Conservation (phyloP, 306 rosid genomes). For the Trichosanthes truncata region DNA sequence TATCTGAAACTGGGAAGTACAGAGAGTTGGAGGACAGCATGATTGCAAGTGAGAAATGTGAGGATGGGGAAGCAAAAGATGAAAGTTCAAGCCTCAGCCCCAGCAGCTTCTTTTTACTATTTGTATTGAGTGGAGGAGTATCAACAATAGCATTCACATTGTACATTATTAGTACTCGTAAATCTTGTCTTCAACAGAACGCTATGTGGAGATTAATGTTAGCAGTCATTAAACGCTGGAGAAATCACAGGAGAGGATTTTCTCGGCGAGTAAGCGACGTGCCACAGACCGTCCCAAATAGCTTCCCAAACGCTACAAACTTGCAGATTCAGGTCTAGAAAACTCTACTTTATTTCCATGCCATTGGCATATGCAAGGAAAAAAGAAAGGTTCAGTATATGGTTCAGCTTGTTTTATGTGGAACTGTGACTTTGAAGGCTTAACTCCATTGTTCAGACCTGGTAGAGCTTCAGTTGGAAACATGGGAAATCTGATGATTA, state of each 20-base stretch:
- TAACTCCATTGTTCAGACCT: background rate
- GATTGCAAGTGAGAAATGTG: conserved; percentile 27
- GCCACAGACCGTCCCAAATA: background rate
- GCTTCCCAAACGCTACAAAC: background rate
- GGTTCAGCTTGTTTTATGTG: background rate
- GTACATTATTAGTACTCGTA: conserved; percentile 7
- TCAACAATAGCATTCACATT: conserved; percentile 29
- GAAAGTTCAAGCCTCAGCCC: conserved; percentile 30
- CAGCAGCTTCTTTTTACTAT: conserved; percentile 27
- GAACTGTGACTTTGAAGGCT: background rate
- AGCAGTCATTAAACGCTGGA: conserved; percentile 17
- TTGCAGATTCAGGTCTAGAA: conserved; percentile 10
- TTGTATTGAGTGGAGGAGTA: conserved; percentile 27
- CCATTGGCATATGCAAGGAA: background rate
- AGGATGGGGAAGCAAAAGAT: background rate
- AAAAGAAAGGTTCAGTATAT: background rate
- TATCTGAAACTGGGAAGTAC: conserved; percentile 22
- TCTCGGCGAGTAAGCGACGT: conserved; percentile 19
- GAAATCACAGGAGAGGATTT: conserved; percentile 8
- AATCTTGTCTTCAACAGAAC: background rate
- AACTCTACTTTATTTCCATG: background rate
- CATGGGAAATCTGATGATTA: background rate
- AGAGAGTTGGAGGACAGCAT: conserved; percentile 21
- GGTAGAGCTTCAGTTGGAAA: background rate
- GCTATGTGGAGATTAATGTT: conserved; percentile 11